A percentile compares a stretch with the other conserved stretches of the same genome.
phyloP scores from a whole-genome alignment of 75 land plant genomes.

The Pinus taeda region DNA sequence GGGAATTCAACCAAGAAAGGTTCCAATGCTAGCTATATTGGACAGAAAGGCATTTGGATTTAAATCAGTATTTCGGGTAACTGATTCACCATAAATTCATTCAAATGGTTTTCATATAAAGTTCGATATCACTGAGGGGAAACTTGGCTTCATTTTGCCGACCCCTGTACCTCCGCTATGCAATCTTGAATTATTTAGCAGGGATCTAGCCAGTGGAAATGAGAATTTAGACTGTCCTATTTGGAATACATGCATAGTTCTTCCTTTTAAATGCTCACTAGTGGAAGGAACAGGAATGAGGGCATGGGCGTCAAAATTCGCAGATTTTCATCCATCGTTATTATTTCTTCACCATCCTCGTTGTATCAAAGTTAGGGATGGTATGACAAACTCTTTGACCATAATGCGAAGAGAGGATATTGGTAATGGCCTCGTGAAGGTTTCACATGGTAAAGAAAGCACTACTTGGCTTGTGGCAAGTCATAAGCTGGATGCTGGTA shows the following conservation, averaged over 20 bases:
- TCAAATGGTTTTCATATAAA: slow-evolving; percentile 96
- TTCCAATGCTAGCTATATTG: too few relatives aligned
- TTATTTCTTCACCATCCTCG: slow-evolving; percentile 78
- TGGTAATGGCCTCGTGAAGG: slow-evolving; percentile 72
- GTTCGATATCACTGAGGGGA: slow-evolving; percentile 86
- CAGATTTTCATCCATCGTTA: slow-evolving; percentile 89
- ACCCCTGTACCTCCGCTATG: slow-evolving; percentile 50
- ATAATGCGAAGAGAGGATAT: slow-evolving; percentile 69
- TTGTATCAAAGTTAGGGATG: slow-evolving; percentile 65
- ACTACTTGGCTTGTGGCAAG: slow-evolving; percentile 75
- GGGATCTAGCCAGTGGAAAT: slow-evolving; percentile 20
- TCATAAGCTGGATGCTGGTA: slow-evolving; percentile 39
- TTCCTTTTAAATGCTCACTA: slow-evolving; percentile 64
- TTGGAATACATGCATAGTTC: slow-evolving; percentile 91
- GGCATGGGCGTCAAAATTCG: slow-evolving; percentile 54
- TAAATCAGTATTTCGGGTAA: too few relatives aligned
- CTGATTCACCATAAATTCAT: slow-evolving; percentile 93
- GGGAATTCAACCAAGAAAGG: too few relatives aligned
- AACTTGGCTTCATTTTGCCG: slow-evolving; percentile 89
- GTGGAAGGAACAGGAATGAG: slow-evolving; percentile 35
- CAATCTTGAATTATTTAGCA: slow-evolving; percentile 22
- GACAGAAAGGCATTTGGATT: too few relatives aligned
- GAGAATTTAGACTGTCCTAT: slow-evolving; percentile 13
- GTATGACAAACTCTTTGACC: slow-evolving; percentile 41
- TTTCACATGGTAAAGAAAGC: slow-evolving; percentile 52